Conservation (phyloP, 2,329 filamentous ascomycete genomes). For the Phaeoacremonium minimum region DNA sequence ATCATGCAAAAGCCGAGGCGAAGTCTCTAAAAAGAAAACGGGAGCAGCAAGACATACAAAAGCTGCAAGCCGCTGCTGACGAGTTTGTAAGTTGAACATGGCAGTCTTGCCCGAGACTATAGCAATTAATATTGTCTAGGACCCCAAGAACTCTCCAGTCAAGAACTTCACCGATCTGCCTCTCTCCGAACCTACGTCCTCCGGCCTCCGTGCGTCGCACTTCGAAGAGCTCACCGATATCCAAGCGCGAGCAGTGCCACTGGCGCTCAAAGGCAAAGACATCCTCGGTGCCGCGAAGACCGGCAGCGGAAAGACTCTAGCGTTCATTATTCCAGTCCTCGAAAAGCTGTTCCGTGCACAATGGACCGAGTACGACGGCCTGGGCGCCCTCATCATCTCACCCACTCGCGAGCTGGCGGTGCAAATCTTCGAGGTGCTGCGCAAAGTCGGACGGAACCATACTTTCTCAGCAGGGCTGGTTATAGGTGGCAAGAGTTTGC, state of each 20-base stretch:
- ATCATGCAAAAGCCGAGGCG: conserved; percentile 10
- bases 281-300: conserved; percentile 94
- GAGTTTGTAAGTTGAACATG: conserved; percentile 46
- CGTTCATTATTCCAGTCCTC: conserved; percentile 86
- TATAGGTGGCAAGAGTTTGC: conserved; percentile 64
- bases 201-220: conserved; percentile 79
- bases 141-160: conserved; percentile 52
- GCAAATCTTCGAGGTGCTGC: conserved; percentile 92
- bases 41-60: conserved; percentile 15
- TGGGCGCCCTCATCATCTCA: conserved; percentile 88
- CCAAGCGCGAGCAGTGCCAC: conserved; percentile 82
- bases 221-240: conserved; percentile 90
- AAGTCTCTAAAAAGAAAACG: conserved; percentile 16
- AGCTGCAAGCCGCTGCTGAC: conserved; percentile 44
- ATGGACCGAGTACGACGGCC: conserved; percentile 87
- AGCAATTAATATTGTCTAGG: conserved; percentile 33
- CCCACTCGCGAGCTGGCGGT: conserved; percentile 93
- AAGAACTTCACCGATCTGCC: conserved; percentile 80
- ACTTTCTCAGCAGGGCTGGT: conserved; percentile 88
- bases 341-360: conserved; percentile 86
- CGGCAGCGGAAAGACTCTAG: conserved; percentile 90
- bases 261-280: conserved; percentile 80
- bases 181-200: conserved; percentile 73
- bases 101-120: not conserved
- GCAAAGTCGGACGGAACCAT: conserved; percentile 85